Evolutionary conservation across 768 basidiomycete species (phyloP).

Genomic region (Termitomyces sp.): DNA sequence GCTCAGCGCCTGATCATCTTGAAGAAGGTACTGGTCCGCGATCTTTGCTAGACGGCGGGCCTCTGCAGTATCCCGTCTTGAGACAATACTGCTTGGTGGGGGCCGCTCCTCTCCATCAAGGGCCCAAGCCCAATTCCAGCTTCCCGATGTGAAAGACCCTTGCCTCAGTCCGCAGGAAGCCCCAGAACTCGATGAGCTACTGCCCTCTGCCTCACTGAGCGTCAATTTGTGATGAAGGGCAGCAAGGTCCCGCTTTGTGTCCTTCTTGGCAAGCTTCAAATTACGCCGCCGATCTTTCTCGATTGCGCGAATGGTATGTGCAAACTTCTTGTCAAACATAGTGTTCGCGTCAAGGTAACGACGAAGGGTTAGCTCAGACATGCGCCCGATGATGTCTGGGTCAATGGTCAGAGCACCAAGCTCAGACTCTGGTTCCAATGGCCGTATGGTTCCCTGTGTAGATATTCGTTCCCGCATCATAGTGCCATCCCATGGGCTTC

Average conservation of each 20-base stretch:
- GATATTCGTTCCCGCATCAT: conserved; percentile 95
- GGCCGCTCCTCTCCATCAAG: conserved; percentile 76
- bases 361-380: conserved; percentile 71
- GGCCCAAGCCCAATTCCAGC: conserved; percentile 86
- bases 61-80: conserved; percentile 83
- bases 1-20: conserved; percentile 54
- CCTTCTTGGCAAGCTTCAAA: conserved; percentile 59
- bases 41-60: conserved; percentile 68
- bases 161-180: conserved; percentile 27
- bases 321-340: conserved; percentile 67
- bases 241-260: conserved; percentile 52
- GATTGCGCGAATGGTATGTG: conserved; percentile 48
- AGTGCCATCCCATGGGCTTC: conserved; percentile 38
- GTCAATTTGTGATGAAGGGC: conserved; percentile 38
- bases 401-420: conserved; percentile 67
- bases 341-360: conserved; percentile 69
- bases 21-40: conserved; percentile 64
- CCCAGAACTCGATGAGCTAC: conserved; percentile 12
- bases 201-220: conserved; percentile 25
- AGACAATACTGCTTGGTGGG: conserved; percentile 88
- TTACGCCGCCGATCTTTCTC: conserved; percentile 67
- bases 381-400: conserved; percentile 59
- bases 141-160: conserved; percentile 40
- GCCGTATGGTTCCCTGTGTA: conserved; percentile 75
- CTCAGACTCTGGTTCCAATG: conserved; percentile 69